Evolutionary conservation across 345 rosid genomes (phyloP), one percentile per base, ranked within the genome.

Genomic region (Citrus hindsii): DNA sequence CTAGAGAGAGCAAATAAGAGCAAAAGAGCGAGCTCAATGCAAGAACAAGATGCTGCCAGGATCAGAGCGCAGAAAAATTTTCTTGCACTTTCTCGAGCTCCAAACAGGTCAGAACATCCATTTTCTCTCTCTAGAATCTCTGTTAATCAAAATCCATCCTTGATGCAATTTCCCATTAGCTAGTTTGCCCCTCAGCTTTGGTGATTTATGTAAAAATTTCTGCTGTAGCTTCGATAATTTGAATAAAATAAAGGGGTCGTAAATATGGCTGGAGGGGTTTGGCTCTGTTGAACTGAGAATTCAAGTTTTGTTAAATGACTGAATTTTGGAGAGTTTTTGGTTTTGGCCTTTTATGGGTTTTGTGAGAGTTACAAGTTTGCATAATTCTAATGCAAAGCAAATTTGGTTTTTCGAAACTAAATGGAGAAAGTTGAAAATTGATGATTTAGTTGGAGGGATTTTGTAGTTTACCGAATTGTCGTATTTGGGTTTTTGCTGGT

Each of bases 41-140:
- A 48, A 18, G 80, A 58, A 73, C 77, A 42, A 13, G 48, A 65
- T 40, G 79, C 72, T 73, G 32, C 67, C 40, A 66, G 46, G 66
- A 32, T 35, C 65, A 59, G 59, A 58, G 75, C 75, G 68, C 30
- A 8, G 40, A 10, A 19, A 24, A 58, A 10, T 22, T 74, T 74
- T 77, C 69, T 33, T 81, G 38, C 61, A 53, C 32, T 67, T 75
- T 79, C 74, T 71, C 78, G 61, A 46, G 66, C 71, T 80, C 68
- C 81, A 63, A 80, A 72, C 85, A 78, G 88, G 88, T 85, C 64
- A 82, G 85, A 63, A 60, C 35, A 25, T 18, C 25, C n/a, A 24
- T 25, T 73, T 73, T 66, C 51, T 64, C 76, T 79, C 76, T 78
- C 80, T 62, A 78, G 63, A 35, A 67, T 78, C 55, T 64, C 76